Evolutionary conservation across 2,329 filamentous ascomycete species (phyloP).

Genomic region (Didymella exigua): DNA sequence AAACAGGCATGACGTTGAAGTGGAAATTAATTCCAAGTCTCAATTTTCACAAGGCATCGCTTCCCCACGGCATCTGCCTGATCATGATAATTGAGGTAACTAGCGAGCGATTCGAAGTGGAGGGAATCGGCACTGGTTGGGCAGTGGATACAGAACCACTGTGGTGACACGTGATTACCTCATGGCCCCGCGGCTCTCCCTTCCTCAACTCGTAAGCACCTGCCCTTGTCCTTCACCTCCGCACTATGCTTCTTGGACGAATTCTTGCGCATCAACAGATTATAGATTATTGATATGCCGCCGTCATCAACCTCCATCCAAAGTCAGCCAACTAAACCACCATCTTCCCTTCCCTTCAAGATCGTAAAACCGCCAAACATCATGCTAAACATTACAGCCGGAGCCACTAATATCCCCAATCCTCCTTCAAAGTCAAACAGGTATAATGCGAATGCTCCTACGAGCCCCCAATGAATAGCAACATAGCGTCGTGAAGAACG

Average conservation of each 20-base stretch:
- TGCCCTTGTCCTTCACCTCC: background rate
- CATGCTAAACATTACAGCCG: slow-evolving; percentile 27
- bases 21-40: no score
- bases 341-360: background rate
- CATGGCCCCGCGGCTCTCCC: background rate
- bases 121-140: no score
- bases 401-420: slow-evolving; percentile 19
- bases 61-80: no score
- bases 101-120: no score
- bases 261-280: slow-evolving; percentile 3
- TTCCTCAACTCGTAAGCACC: background rate
- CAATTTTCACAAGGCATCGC: no score
- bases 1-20: no score
- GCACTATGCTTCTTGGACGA: background rate
- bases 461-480: slow-evolving; percentile 32
- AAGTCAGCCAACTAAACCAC: background rate
- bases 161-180: background rate
- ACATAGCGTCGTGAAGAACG: slow-evolving; percentile 43
- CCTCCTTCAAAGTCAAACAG: slow-evolving; percentile 16
- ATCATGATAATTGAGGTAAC: no score
- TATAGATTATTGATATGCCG: slow-evolving; percentile 14
- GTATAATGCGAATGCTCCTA: slow-evolving; percentile 17
- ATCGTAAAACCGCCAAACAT: background rate
- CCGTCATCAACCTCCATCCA: background rate
- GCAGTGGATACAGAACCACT: no score